These are phyloP conservation scores for Shiraia sp. DNA, from an alignment of 2,329 filamentous ascomycete species.

Conservation along the genomic window DNA sequence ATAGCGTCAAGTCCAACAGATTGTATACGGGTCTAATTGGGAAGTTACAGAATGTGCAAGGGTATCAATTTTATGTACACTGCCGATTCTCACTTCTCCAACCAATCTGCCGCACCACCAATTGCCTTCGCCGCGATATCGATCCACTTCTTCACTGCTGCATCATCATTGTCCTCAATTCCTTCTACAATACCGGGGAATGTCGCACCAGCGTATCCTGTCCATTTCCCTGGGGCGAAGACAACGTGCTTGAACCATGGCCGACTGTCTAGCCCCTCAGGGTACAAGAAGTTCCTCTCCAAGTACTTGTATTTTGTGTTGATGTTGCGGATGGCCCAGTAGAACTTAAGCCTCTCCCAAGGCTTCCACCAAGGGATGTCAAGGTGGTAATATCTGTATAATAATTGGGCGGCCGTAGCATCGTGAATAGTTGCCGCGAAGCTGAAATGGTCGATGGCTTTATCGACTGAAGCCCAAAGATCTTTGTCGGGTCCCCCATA, in stretches of 20 bases:
- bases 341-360: constrained; percentile 67
- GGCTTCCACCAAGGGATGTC: constrained; percentile 79
- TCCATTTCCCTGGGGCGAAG: constrained; percentile 90
- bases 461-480: constrained; percentile 53
- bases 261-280: constrained; percentile 75
- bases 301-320: constrained; percentile 85
- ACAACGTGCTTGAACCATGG: constrained; percentile 95
- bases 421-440: constrained; percentile 58
- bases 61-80: no score
- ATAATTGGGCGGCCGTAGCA: constrained; percentile 51
- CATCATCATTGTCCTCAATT: constrained; percentile 55
- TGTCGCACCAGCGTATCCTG: constrained; percentile 78
- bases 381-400: constrained; percentile 49
- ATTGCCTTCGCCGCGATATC: constrained; percentile 45
- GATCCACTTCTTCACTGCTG: constrained; percentile 47
- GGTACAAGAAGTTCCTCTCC: constrained; percentile 78
- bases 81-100: constrained; percentile 34
- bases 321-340: constrained; percentile 64
- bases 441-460: constrained; percentile 54
- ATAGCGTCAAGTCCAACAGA: no score
- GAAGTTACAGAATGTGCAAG: no score
- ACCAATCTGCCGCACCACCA: constrained; percentile 37
- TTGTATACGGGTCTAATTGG: no score
- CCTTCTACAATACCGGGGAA: constrained; percentile 68
- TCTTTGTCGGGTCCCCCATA: constrained; percentile 31